Evolutionary conservation across 2,329 filamentous ascomycete species (phyloP).

Genomic region (Colletotrichum sp.): DNA sequence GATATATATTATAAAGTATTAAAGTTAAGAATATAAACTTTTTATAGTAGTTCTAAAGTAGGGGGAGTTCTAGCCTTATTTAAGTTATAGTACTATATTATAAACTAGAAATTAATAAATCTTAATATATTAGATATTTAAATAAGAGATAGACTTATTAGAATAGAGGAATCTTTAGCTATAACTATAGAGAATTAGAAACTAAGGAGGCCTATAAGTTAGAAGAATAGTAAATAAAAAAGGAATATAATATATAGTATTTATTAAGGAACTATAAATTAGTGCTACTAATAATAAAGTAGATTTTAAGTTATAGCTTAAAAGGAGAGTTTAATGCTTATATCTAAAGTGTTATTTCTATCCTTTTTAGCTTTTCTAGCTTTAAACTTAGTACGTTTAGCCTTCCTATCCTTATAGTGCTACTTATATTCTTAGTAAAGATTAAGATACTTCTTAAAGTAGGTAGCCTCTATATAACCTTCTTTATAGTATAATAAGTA

Average conservation of each 20-base stretch:
- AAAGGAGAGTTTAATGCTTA: neutral
- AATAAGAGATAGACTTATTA: too few relatives aligned
- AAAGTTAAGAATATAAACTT: too few relatives aligned
- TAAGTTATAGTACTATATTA: neutral
- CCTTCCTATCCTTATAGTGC: too few relatives aligned
- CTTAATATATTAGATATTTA: too few relatives aligned
- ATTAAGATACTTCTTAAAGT: neutral
- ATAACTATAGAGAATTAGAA: too few relatives aligned
- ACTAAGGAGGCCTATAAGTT: too few relatives aligned
- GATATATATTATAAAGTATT: too few relatives aligned
- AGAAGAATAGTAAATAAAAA: too few relatives aligned
- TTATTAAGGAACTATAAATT: neutral
- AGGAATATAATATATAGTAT: neutral
- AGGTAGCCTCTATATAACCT: neutral
- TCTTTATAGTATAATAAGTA: neutral
- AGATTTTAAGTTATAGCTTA: neutral
- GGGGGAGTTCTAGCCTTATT: too few relatives aligned
- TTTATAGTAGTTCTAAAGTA: too few relatives aligned
- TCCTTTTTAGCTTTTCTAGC: neutral
- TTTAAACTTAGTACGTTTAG: neutral
- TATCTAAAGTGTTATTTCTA: neutral
- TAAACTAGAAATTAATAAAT: neutral
- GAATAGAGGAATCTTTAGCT: too few relatives aligned
- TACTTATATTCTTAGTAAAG: neutral
- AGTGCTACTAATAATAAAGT: neutral